A percentile compares a stretch with the other conserved stretches of the same genome.
Evolutionary conservation across 2,329 filamentous ascomycete species (phyloP).

Genomic region (Dactylellina leptospora): DNA sequence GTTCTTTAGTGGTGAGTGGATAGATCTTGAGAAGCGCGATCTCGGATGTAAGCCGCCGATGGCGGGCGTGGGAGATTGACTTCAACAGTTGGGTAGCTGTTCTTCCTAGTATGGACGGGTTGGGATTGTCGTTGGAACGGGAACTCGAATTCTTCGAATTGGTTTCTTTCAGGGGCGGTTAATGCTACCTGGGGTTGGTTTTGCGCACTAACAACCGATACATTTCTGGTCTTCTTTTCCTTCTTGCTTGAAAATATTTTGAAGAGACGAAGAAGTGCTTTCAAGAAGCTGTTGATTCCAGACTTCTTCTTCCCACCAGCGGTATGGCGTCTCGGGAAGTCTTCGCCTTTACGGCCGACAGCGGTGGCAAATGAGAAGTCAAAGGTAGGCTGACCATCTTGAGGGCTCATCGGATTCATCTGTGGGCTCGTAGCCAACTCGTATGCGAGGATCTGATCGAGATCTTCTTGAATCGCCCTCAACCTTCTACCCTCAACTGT

Average conservation of each 20-base stretch:
- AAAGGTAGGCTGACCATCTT: conserved; percentile 33
- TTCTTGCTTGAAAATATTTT: conserved; percentile 39
- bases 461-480: conserved; percentile 51
- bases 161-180: not conserved
- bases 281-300: conserved; percentile 34
- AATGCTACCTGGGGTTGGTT: conserved; percentile 22
- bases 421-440: conserved; percentile 46
- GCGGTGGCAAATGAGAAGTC: conserved; percentile 50
- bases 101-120: conserved; percentile 5
- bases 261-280: conserved; percentile 39
- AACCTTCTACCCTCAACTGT: conserved; percentile 56
- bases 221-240: conserved; percentile 37
- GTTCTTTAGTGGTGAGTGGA: conserved; percentile 35
- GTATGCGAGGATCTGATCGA: conserved; percentile 51
- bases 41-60: conserved; percentile 38
- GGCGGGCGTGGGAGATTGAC: conserved; percentile 43
- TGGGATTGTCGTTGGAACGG: conserved; percentile 32
- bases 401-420: conserved; percentile 37
- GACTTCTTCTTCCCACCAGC: conserved; percentile 31
- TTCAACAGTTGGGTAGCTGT: conserved; percentile 40
- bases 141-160: conserved; percentile 44
- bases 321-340: conserved; percentile 12
- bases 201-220: conserved; percentile 8
- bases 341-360: conserved; percentile 33
- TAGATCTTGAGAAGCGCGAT: conserved; percentile 33